These are phyloP conservation scores for Ganoderma sinense DNA, from an alignment of 1,284 basidiomycete genomes.

Conservation along the genomic window DNA sequence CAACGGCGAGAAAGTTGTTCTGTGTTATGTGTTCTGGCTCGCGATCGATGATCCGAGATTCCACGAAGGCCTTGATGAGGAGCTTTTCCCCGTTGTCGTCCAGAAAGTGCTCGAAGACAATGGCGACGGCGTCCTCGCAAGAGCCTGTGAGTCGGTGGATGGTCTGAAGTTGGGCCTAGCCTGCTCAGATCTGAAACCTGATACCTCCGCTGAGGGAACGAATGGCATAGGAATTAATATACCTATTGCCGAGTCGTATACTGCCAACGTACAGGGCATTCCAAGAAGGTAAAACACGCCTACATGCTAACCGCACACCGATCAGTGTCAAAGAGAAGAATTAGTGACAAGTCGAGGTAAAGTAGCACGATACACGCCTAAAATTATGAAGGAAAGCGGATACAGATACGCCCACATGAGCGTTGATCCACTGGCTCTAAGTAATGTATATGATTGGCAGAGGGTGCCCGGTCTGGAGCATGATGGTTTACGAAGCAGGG, in stretches of 20 bases:
- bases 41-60: no score
- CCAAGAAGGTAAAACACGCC: neutral
- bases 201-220: neutral
- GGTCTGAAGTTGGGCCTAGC: no score
- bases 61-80: no score
- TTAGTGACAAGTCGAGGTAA: neutral
- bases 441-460: neutral
- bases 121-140: no score
- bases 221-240: neutral
- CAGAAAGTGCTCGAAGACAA: no score
- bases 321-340: neutral
- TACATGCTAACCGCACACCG: neutral
- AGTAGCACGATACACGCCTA: neutral
- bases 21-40: no score
- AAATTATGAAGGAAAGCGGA: neutral
- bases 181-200: no score
- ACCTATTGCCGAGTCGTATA: neutral
- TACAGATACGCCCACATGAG: neutral
- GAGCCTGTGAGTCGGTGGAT: no score
- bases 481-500: conserved; percentile 13
- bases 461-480: neutral
- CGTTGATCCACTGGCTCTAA: neutral
- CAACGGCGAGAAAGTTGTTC: no score
- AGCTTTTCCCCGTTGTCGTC: no score
- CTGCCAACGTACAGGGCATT: neutral